phyloP scores from a whole-genome alignment of 768 basidiomycete species.

The Kwoniella dendrophila region DNA sequence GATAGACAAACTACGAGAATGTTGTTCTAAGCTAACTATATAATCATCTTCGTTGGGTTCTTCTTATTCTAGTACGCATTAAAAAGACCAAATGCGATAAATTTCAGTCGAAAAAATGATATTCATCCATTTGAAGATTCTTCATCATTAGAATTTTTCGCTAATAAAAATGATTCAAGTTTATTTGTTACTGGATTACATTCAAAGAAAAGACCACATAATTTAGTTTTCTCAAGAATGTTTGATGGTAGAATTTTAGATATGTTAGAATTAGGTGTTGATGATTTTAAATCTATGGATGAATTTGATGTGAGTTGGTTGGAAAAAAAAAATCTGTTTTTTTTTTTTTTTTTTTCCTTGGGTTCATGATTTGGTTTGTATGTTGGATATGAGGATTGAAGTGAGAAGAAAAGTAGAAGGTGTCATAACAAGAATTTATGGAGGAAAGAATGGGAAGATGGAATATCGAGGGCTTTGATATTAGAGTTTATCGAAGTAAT shows the following conservation, averaged over 20 bases:
- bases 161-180: slow-evolving; percentile 87
- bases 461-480: too few species aligned
- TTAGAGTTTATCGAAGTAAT: too few species aligned
- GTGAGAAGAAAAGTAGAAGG: too few species aligned
- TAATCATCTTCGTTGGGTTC: neutral
- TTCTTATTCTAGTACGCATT: slow-evolving; percentile 72
- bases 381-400: too few species aligned
- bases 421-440: too few species aligned
- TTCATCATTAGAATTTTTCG: slow-evolving; percentile 87
- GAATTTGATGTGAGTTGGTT: slow-evolving; percentile 72
- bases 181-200: slow-evolving; percentile 88
- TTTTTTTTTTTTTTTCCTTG: too few species aligned
- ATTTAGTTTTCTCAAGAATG: slow-evolving; percentile 80
- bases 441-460: too few species aligned
- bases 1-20: too few species aligned
- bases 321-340: too few species aligned
- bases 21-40: too few species aligned
- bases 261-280: slow-evolving; percentile 92
- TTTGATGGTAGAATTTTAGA: slow-evolving; percentile 84
- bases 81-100: slow-evolving; percentile 85
- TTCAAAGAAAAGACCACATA: slow-evolving; percentile 90
- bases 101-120: slow-evolving; percentile 90
- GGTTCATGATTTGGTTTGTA: too few species aligned
- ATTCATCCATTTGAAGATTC: slow-evolving; percentile 87
- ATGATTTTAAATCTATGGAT: slow-evolving; percentile 73